Evolutionary conservation across 192 early-diverging fungal genomes (phyloP).

Genomic region (Linnemannia zychae): DNA sequence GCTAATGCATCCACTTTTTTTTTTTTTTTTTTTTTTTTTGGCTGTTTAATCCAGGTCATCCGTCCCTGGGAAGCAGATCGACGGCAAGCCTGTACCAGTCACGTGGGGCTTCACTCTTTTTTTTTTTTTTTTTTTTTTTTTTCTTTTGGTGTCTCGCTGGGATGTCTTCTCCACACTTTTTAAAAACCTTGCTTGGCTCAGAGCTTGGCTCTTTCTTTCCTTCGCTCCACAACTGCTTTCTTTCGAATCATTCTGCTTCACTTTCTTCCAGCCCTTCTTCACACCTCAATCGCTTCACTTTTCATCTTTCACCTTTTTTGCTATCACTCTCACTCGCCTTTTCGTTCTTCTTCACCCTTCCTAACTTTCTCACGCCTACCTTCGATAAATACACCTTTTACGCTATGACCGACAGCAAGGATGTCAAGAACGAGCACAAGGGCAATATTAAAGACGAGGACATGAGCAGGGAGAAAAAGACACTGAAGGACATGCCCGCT

Average conservation of each 20-base stretch:
- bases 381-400: background rate
- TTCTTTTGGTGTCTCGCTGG: background rate
- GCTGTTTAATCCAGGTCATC: too few species aligned
- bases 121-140: background rate
- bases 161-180: too few species aligned
- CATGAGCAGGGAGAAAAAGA: background rate
- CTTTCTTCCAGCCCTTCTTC: too few species aligned
- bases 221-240: too few species aligned
- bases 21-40: background rate
- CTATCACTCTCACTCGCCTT: background rate
- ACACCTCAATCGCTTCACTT: background rate
- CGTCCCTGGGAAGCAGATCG: background rate
- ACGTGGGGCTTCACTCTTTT: background rate
- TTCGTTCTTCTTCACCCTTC: background rate
- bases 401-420: background rate
- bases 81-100: too few species aligned
- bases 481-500: slow-evolving; percentile 27
- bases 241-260: too few species aligned
- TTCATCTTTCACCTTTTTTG: background rate
- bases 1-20: background rate
- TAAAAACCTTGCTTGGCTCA: too few species aligned
- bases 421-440: background rate
- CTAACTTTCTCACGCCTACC: background rate
- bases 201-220: background rate
- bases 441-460: background rate